phyloP scores from a whole-genome alignment of 208 protist species.

The Novymonas esmeraldas region DNA sequence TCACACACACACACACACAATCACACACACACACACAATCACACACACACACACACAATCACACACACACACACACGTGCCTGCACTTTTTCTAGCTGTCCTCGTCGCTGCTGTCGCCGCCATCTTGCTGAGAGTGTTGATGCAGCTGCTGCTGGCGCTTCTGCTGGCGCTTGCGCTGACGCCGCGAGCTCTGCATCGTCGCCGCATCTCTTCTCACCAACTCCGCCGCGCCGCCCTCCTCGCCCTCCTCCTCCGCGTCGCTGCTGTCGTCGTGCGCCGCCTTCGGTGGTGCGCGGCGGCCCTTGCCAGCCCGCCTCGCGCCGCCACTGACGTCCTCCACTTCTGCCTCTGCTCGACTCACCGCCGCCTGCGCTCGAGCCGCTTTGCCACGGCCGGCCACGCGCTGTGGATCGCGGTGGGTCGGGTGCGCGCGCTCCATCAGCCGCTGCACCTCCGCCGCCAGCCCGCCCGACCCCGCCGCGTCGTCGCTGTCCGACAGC shows the following conservation, averaged over 20 bases:
- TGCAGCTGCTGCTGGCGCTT: constrained; percentile 37
- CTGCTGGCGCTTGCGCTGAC: constrained; percentile 40
- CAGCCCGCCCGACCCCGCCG: not conserved
- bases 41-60: not conserved
- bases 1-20: too few species aligned
- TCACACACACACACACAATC: too few species aligned
- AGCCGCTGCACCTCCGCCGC: constrained; percentile 19
- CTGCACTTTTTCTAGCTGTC: not conserved
- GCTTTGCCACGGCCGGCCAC: not conserved
- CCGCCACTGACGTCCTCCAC: not conserved
- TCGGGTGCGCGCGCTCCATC: constrained; percentile 7
- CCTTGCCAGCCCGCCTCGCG: not conserved
- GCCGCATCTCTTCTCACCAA: not conserved
- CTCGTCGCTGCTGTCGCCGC: not conserved
- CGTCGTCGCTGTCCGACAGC: constrained; percentile 1
- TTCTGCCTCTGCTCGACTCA: not conserved
- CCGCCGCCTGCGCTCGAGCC: not conserved
- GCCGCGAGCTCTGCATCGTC: constrained; percentile 20
- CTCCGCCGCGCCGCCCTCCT: not conserved
- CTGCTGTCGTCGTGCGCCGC: constrained; percentile 1
- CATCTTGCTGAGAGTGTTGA: not conserved
- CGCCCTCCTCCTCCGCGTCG: constrained; percentile 1
- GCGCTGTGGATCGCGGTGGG: constrained; percentile 3
- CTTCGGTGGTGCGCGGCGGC: too few species aligned
- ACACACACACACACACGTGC: not conserved